Conservation (phyloP, 208 protist genomes). For the Trypanosoma melophagium region DNA sequence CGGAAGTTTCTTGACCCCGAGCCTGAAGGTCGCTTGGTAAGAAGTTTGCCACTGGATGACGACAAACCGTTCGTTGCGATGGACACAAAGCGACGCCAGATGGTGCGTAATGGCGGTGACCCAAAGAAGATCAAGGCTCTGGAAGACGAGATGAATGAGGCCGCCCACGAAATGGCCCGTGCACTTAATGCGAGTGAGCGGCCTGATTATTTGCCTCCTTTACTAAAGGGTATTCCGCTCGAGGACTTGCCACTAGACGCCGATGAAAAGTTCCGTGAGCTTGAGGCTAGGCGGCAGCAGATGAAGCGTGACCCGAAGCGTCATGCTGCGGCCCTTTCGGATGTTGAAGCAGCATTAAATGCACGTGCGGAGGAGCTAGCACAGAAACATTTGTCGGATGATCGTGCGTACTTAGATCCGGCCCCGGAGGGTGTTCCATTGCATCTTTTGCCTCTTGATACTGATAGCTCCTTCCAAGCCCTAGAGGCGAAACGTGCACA, state of each 20-base stretch:
- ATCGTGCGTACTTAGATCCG: conserved; percentile 68
- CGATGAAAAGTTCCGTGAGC: conserved; percentile 50
- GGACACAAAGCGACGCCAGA: conserved; percentile 55
- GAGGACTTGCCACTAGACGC: conserved; percentile 62
- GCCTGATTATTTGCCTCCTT: conserved; percentile 48
- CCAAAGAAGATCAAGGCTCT: conserved; percentile 43
- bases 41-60: conserved; percentile 51
- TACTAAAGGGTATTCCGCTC: conserved; percentile 59
- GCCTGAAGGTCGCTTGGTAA: conserved; percentile 51
- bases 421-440: conserved; percentile 66
- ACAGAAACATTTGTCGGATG: conserved; percentile 37
- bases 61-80: conserved; percentile 59
- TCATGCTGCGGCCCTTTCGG: conserved; percentile 49
- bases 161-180: conserved; percentile 63
- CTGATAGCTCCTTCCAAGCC: conserved; percentile 44
- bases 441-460: conserved; percentile 48
- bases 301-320: conserved; percentile 64
- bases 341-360: conserved; percentile 58
- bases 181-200: conserved; percentile 67
- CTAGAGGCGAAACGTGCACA: conserved; percentile 50
- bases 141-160: conserved; percentile 73
- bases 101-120: conserved; percentile 37
- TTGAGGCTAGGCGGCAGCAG: conserved; percentile 64
- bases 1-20: conserved; percentile 69
- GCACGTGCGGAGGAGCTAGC: conserved; percentile 65